Conservation (phyloP, 441 rosid genomes). For the Syzygium malaccense region DNA sequence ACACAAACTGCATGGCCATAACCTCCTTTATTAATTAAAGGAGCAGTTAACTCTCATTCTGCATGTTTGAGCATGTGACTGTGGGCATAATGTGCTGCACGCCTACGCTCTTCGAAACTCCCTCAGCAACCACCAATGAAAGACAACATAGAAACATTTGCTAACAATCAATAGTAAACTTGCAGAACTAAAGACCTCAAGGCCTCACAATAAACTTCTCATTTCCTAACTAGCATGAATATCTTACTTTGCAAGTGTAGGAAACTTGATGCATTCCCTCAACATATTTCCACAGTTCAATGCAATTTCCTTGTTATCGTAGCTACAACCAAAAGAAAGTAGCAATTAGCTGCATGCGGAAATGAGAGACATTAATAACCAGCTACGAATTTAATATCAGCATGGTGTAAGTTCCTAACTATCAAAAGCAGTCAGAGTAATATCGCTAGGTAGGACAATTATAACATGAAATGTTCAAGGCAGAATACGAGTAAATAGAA, state of each 20-base stretch:
- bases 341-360: not conserved
- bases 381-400: not conserved
- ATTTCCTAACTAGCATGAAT: conserved; percentile 6
- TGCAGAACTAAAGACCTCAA: not conserved
- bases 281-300: conserved; percentile 82
- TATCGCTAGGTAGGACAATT: not conserved
- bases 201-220: not conserved
- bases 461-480: not conserved
- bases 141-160: not conserved
- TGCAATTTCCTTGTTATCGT: conserved; percentile 94
- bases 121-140: not conserved
- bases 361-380: not conserved
- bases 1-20: not conserved
- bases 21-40: not conserved
- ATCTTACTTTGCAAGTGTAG: conserved; percentile 84
- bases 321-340: conserved; percentile 43
- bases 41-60: not conserved
- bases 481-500: not conserved
- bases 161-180: not conserved
- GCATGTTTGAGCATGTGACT: not conserved
- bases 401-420: not conserved
- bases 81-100: not conserved
- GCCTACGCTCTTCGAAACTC: not conserved
- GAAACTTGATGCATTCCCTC: conserved; percentile 94
- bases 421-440: not conserved